Conservation (phyloP, 306 rosid species). For the Castanea crenata region DNA sequence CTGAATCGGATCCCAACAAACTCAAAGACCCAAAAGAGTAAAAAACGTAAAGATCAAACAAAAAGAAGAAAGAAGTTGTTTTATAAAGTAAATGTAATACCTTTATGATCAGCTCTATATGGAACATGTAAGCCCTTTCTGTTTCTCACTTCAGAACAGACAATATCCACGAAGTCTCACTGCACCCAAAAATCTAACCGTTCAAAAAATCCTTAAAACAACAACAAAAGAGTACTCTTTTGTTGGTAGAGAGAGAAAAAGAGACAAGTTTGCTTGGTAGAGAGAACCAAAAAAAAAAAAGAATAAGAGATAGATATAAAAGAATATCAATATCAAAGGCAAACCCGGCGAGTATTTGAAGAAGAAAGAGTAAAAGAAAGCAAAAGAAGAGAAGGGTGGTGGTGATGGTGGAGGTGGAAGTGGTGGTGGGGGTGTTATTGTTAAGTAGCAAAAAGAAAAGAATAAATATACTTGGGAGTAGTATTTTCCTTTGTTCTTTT, state of each 20-base stretch:
- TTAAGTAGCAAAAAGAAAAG: background rate
- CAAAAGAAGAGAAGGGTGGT: background rate
- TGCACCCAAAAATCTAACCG: slow-evolving; percentile 15
- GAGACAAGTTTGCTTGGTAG: background rate
- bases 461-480: no score
- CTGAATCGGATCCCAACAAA: slow-evolving; percentile 61
- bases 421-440: no score
- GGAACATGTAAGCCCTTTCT: background rate
- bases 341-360: background rate
- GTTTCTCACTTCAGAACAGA: slow-evolving; percentile 27
- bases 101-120: slow-evolving; percentile 19
- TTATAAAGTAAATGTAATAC: slow-evolving; percentile 3
- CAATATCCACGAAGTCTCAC: slow-evolving; percentile 18
- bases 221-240: background rate
- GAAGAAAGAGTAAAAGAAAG: background rate
- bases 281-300: background rate
- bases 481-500: no score
- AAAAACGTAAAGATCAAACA: slow-evolving; percentile 1
- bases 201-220: background rate
- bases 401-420: no score
- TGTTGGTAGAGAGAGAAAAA: background rate
- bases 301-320: background rate
- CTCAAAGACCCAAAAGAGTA: background rate
- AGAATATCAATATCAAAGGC: background rate
- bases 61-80: background rate